These are phyloP conservation scores for Fusarium sp. DNA, from an alignment of 2,329 filamentous ascomycete species.

Conservation along the genomic window DNA sequence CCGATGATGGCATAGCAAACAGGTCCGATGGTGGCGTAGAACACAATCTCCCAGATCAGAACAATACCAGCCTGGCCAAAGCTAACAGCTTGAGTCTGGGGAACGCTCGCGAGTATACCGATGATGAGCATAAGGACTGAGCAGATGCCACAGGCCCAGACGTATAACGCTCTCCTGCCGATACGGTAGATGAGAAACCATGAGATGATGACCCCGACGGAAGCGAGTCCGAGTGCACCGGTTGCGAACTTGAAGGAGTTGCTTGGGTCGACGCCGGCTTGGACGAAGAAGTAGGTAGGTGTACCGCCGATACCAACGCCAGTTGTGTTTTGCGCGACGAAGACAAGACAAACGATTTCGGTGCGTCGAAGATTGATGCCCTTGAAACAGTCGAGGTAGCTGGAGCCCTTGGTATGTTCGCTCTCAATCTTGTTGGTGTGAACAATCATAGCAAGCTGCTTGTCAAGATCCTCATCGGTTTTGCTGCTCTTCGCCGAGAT, in stretches of 20 bases:
- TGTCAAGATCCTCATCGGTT: conserved; percentile 50
- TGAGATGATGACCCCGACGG: conserved; percentile 53
- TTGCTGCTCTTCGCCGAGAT: conserved; percentile 44
- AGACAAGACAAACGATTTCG: conserved; percentile 55
- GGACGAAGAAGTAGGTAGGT: conserved; percentile 58
- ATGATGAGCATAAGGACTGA: conserved; percentile 52
- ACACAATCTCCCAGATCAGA: conserved; percentile 54
- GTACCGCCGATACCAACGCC: conserved; percentile 51
- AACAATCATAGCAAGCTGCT: conserved; percentile 73
- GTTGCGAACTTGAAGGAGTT: conserved; percentile 53
- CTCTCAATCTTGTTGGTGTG: conserved; percentile 55
- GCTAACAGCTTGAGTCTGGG: conserved; percentile 22
- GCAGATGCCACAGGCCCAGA: conserved; percentile 52
- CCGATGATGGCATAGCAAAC: conserved; percentile 54
- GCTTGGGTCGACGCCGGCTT: conserved; percentile 50
- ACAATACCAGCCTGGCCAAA: conserved; percentile 52
- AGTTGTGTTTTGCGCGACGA: conserved; percentile 50
- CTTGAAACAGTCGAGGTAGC: conserved; percentile 57
- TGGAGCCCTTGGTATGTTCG: conserved; percentile 47
- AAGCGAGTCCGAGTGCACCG: conserved; percentile 51
- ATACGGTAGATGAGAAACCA: conserved; percentile 47
- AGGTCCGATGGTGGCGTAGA: conserved; percentile 54
- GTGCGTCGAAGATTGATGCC: conserved; percentile 56
- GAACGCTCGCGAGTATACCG: conserved; percentile 39
- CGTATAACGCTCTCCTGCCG: conserved; percentile 53